These are phyloP conservation scores for Ophiocordyceps camponoti-saundersi DNA, from an alignment of 2,329 filamentous ascomycete genomes.

Conservation along the genomic window DNA sequence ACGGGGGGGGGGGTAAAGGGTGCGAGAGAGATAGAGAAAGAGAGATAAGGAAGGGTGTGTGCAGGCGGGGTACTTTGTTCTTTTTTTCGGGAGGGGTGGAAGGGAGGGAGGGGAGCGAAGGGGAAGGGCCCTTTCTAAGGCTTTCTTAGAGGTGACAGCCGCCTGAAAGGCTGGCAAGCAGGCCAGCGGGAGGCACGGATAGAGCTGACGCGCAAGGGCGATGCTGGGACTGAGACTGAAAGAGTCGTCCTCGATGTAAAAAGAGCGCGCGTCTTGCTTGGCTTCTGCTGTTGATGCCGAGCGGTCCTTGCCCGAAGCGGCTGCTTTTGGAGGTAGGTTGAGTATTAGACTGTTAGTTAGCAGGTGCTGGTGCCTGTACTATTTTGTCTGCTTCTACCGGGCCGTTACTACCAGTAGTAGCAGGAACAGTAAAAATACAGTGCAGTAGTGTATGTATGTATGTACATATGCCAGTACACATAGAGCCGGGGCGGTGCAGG, in stretches of 20 bases:
- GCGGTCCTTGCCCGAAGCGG: background rate
- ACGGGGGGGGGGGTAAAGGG: conserved; percentile 2
- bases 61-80: background rate
- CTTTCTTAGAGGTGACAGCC: background rate
- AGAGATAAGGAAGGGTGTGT: background rate
- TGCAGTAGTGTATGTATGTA: too few species aligned
- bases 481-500: background rate
- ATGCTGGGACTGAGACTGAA: background rate
- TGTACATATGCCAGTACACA: too few species aligned
- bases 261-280: too few species aligned
- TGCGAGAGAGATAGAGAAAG: background rate
- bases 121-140: background rate
- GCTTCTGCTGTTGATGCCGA: background rate
- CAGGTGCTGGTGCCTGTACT: background rate
- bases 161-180: background rate
- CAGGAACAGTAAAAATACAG: background rate
- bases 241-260: too few species aligned
- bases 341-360: too few species aligned
- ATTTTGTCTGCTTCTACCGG: too few species aligned
- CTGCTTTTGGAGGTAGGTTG: background rate
- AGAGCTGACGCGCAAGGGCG: background rate
- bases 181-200: background rate
- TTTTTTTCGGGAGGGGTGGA: background rate
- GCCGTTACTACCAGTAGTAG: too few species aligned
- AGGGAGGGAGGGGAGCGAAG: background rate